phyloP scores from a whole-genome alignment of 2,329 filamentous ascomycete genomes.

The Diaporthe ampelina region DNA sequence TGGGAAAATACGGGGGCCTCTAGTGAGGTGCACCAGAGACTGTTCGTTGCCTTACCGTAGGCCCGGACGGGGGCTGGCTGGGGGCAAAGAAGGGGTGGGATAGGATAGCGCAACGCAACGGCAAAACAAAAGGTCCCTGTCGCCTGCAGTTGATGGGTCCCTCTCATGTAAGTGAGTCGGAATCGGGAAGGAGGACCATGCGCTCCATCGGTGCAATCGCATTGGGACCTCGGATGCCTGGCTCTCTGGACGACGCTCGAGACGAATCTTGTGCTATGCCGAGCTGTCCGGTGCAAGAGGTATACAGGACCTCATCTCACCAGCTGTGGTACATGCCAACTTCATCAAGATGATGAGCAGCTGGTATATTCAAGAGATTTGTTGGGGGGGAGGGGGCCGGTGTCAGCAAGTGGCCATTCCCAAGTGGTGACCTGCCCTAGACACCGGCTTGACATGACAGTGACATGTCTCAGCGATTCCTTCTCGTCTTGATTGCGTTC shows the following conservation, averaged over 20 bases:
- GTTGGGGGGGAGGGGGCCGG: neutral
- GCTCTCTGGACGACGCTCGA: conserved; percentile 8
- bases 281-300: neutral
- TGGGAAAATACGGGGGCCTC: neutral
- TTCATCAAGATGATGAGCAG: neutral
- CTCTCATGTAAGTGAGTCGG: conserved; percentile 36
- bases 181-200: conserved; percentile 30
- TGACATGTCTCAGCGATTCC: conserved; percentile 18
- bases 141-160: conserved; percentile 28
- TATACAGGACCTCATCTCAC: conserved; percentile 7
- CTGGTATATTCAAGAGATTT: neutral
- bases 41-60: neutral
- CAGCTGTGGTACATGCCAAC: conserved; percentile 7
- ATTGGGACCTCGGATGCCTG: neutral
- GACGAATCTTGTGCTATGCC: conserved; percentile 6
- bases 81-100: no score
- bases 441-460: conserved; percentile 17
- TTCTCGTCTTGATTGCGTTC: conserved; percentile 6
- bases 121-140: neutral
- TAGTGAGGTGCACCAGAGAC: conserved; percentile 6
- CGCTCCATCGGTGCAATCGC: conserved; percentile 26
- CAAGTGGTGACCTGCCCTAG: conserved; percentile 21
- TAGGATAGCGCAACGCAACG: conserved; percentile 16
- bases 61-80: conserved; percentile 7
- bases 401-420: neutral